phyloP scores from a whole-genome alignment of 768 basidiomycete genomes.

The Tremella mesenterica region DNA sequence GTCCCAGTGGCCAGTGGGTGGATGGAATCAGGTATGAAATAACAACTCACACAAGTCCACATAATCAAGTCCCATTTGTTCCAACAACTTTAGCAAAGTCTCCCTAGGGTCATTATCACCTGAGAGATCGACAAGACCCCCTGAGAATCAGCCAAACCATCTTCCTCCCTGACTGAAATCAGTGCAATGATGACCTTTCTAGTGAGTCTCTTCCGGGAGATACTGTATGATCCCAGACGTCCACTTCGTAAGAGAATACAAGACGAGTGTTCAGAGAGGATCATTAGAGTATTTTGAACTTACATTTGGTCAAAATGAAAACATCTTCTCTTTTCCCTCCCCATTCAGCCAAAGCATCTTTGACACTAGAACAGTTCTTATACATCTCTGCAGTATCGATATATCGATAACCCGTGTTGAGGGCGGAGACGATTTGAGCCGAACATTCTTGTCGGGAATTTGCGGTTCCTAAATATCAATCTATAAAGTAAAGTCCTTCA shows the following conservation, averaged over 20 bases:
- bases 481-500: too few relatives aligned
- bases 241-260: too few relatives aligned
- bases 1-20: too few relatives aligned
- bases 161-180: too few relatives aligned
- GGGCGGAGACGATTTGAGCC: slow-evolving; percentile 14
- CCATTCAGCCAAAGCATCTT: slow-evolving; percentile 33
- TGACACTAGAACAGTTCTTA: slow-evolving; percentile 39
- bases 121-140: too few relatives aligned
- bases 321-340: slow-evolving; percentile 43
- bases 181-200: neutral
- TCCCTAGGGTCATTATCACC: neutral
- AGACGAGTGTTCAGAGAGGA: neutral
- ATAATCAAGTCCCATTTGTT: slow-evolving; percentile 12
- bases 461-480: slow-evolving; percentile 11
- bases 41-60: slow-evolving; percentile 45
- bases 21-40: too few relatives aligned
- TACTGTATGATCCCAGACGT: too few relatives aligned
- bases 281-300: too few relatives aligned
- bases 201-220: too few relatives aligned
- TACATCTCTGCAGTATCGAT: slow-evolving; percentile 43
- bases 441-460: slow-evolving; percentile 11
- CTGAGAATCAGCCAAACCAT: neutral
- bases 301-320: slow-evolving; percentile 51
- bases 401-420: slow-evolving; percentile 33
- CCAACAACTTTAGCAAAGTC: neutral